phyloP scores from a whole-genome alignment of 306 rosid genomes.

The Sesbania bispinosa region DNA sequence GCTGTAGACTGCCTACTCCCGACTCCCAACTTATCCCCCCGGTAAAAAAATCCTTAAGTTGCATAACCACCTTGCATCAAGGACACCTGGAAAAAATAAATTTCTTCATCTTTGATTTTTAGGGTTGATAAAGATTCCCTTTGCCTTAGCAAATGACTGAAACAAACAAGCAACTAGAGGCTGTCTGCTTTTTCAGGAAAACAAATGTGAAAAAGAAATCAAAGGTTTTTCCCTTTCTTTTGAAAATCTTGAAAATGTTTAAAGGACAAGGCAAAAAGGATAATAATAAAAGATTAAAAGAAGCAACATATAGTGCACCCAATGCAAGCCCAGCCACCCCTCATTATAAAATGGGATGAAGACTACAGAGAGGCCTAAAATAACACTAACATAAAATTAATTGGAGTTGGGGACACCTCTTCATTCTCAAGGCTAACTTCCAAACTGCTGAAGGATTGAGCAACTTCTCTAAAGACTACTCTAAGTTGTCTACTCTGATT shows the following conservation, averaged over 20 bases:
- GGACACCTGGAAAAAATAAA: no score
- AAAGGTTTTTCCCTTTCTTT: conserved; percentile 24
- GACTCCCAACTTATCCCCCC: no score
- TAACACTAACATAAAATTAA: conserved; percentile 27
- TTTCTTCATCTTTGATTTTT: not conserved
- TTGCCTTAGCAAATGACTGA: not conserved
- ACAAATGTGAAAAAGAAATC: conserved; percentile 9
- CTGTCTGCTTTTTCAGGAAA: not conserved
- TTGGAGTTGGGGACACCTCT: conserved; percentile 21
- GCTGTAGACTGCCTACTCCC: no score
- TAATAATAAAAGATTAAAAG: conserved; percentile 21
- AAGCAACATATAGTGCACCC: conserved; percentile 27
- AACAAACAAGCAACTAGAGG: not conserved
- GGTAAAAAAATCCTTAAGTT: no score
- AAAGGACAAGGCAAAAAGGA: conserved; percentile 22
- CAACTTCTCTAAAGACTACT: conserved; percentile 25
- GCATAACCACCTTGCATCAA: no score
- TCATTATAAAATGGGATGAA: conserved; percentile 37
- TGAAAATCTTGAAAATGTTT: conserved; percentile 12
- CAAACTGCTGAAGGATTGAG: conserved; percentile 23
- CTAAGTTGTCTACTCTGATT: conserved; percentile 50
- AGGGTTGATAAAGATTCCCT: not conserved
- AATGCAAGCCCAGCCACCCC: conserved; percentile 37
- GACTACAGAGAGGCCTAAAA: conserved; percentile 39
- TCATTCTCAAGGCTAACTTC: conserved; percentile 27